Base-by-base conservation (phyloP, 768 basidiomycete genomes). In the Rhodocollybia butyracea region DNA sequence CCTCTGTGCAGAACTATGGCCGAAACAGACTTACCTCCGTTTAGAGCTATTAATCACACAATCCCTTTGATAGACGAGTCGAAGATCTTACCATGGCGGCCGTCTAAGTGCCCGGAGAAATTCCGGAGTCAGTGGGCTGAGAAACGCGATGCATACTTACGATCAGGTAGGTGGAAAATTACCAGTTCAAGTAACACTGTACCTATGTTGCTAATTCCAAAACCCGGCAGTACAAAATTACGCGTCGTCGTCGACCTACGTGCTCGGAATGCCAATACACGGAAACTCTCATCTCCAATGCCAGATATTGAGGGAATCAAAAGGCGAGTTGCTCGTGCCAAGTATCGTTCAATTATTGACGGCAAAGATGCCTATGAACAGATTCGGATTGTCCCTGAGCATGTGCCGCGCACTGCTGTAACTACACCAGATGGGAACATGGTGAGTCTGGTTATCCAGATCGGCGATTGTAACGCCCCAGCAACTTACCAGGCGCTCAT, bases 1-100 rank as follows among this genome's bases (percentile, higher is more conserved):
- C 62, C 63, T 0, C 39, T 69, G 1, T 74, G 66, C 43, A 64
- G 62, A 38, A 52, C 59, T 5, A 66, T 63, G 0, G 56, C 48
- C 8, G 68, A 73, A 8, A 72, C 68, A 0, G 64, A 63, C 0
- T 46, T 76, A 7, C 77, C 79, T 0, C 76, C 74, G 0, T 46
- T 76, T 3, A 29, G 47, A 34, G 66, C 32, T 0, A 69, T 74
- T 34, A 74, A 74, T 34, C 68, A 74, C 51, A 38, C 36, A 2
- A 74, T 74, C 2, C 70, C 70, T 0, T 26, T 73, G 0, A 66
- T 64, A 21, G 69, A 73, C 24, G 61, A 66, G 51, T 29, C 21
- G 1, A 66, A 66, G 51, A 52, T 65, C 0, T 68, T 67, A 34
- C 46, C 56, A 0, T 72, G 69, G 67, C 59, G 65, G 5, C 67